These are phyloP conservation scores for Fusarium guadeloupense DNA, from an alignment of 2,329 filamentous ascomycete genomes.

Conservation along the genomic window DNA sequence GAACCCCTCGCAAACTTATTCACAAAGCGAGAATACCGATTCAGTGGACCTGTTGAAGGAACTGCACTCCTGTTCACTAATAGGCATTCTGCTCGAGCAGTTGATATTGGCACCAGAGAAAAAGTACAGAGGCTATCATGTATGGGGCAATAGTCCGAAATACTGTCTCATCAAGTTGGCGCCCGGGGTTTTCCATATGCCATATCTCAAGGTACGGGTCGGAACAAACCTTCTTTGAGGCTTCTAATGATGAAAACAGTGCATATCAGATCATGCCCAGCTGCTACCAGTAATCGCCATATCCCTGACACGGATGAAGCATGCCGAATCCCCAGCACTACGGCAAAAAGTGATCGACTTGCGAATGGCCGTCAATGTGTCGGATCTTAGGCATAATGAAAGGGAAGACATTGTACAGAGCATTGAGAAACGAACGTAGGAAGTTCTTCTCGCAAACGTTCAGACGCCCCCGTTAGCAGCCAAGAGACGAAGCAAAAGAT, in stretches of 20 bases:
- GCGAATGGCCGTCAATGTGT: neutral
- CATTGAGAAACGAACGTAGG: conserved; percentile 38
- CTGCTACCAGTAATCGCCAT: conserved; percentile 44
- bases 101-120: conserved; percentile 41
- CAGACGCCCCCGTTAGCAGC: conserved; percentile 18
- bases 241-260: conserved; percentile 33
- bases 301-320: conserved; percentile 46
- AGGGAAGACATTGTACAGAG: neutral
- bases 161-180: conserved; percentile 43
- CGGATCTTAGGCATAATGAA: neutral
- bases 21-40: neutral
- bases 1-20: neutral
- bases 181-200: conserved; percentile 50
- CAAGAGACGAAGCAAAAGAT: neutral
- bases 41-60: conserved; percentile 7
- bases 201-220: conserved; percentile 47
- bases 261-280: conserved; percentile 39
- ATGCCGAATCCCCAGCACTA: conserved; percentile 48
- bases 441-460: conserved; percentile 35
- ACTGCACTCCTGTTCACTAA: conserved; percentile 10
- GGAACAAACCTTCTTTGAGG: no score
- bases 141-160: conserved; percentile 20
- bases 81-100: conserved; percentile 39
- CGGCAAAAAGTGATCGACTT: conserved; percentile 42
- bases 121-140: conserved; percentile 34